Evolutionary conservation across 306 rosid genomes (phyloP), one percentile per base, ranked within the genome.

Genomic region (Pachyrhizus erosus): DNA sequence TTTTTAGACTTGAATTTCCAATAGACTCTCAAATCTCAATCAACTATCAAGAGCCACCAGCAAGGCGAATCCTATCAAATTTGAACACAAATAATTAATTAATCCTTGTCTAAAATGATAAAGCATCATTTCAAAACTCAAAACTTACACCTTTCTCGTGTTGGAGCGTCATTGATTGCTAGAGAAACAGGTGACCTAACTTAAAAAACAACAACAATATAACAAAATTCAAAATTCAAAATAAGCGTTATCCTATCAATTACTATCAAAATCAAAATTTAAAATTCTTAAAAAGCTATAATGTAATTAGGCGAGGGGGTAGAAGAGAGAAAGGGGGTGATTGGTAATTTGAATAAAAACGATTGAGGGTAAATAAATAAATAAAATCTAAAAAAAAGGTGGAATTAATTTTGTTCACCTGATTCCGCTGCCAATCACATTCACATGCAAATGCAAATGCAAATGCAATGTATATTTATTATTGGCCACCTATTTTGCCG

Each of bases 401-500:
- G 70, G 51, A 83, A 84, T 87, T 40, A 84, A 84, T 87, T 81
- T 70, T 73, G 66, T 55, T 77, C 88, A 81, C 72, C 77, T 76
- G 86, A 84, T 79, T 79, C 54, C 51, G 48, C 77, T 75, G 68
- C 77, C 86, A 75, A 78, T 89, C 91, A 73, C 90, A 81, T 75
- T 90, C 85, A 78, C 84, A 58, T 75, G 84, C 76, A 79, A 80
- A 61, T 37, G 84, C 76, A 79, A 80, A 61, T 37, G 73, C 51
- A 49, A 69, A 70, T 69, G 34, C 74, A 40, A 68, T 39, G 31
- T 21, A 21, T 69, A 40, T 37, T 83, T 61, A 60, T 70, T 78
- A 72, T 78, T 24, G 34, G 34, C 80, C 80, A 76, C 57, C 65
- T 70, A 78, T 54, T 81, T 67, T 87, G 96, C 98, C 97, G 98